A percentile compares a stretch with the other conserved stretches of the same genome.
These are phyloP conservation scores for Gossypium raimondii DNA, from an alignment of 345 rosid species.

Conservation along the genomic window DNA sequence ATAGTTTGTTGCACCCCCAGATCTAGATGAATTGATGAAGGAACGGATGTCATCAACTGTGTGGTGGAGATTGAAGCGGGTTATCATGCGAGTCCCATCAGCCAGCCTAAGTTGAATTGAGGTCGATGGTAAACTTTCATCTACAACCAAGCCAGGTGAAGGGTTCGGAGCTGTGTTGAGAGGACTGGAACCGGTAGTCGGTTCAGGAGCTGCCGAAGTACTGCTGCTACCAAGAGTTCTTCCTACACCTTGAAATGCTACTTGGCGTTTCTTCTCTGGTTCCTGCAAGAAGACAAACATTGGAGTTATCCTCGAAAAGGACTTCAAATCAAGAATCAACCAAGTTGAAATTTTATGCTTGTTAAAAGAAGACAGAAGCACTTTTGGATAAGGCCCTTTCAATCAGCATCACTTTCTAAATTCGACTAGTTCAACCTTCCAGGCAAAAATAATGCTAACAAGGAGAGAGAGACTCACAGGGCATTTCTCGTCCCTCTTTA, in stretches of 20 bases:
- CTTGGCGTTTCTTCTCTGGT: constrained; percentile 60
- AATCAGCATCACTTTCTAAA: neutral
- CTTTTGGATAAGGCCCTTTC: neutral
- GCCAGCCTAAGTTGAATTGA: constrained; percentile 83
- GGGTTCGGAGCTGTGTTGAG: constrained; percentile 35
- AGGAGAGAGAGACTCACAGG: constrained; percentile 18
- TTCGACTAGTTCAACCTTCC: neutral
- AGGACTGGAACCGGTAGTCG: constrained; percentile 22
- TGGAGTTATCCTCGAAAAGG: neutral
- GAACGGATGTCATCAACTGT: constrained; percentile 56
- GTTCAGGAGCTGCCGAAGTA: constrained; percentile 30
- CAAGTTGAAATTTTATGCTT: neutral
- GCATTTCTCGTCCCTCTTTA: constrained; percentile 51
- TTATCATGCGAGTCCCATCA: constrained; percentile 75
- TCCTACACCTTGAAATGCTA: constrained; percentile 84
- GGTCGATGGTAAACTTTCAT: constrained; percentile 63
- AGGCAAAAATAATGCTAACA: neutral
- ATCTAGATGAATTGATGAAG: constrained; percentile 38
- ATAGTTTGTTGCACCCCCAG: constrained; percentile 51
- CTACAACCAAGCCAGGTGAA: constrained; percentile 42
- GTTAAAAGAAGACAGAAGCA: neutral
- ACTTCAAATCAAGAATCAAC: neutral
- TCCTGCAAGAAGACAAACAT: constrained; percentile 44
- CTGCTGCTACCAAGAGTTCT: constrained; percentile 84
- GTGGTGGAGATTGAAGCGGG: constrained; percentile 68